These are phyloP conservation scores for Chlorella sp. DNA, from an alignment of 139 green algal species.

Conservation along the genomic window DNA sequence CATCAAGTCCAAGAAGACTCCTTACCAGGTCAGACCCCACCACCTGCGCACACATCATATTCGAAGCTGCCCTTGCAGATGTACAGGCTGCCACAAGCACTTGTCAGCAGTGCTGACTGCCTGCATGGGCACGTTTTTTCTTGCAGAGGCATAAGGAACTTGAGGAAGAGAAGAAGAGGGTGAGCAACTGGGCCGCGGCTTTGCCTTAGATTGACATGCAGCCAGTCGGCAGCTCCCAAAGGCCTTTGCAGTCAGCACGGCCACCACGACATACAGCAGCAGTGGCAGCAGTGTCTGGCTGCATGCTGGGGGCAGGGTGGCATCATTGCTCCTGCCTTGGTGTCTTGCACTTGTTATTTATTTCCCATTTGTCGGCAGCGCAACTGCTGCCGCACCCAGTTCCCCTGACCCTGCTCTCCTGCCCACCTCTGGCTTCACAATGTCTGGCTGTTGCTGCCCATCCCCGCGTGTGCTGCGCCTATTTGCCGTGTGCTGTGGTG, in stretches of 20 bases:
- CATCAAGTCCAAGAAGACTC: slow-evolving; percentile 96
- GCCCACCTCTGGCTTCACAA: no score
- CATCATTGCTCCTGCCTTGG: not conserved
- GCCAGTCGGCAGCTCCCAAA: not conserved
- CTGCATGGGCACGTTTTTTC: no score
- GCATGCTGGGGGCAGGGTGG: not conserved
- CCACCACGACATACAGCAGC: not conserved
- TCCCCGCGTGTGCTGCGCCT: no score
- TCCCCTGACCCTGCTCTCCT: not conserved
- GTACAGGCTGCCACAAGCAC: not conserved
- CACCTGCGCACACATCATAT: no score
- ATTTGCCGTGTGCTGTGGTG: no score
- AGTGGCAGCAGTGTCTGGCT: not conserved
- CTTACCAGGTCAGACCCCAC: slow-evolving; percentile 62
- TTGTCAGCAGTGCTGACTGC: not conserved
- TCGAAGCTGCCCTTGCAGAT: not conserved
- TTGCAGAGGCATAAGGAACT: slow-evolving; percentile 80
- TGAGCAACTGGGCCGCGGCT: not conserved
- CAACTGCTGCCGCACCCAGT: not conserved
- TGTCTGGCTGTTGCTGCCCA: no score
- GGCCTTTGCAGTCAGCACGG: not conserved
- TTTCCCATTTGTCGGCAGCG: no score
- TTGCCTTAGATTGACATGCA: not conserved
- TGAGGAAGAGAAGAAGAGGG: slow-evolving; percentile 78
- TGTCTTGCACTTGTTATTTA: no score